A percentile compares a stretch with the other conserved stretches of the same genome.
Evolutionary conservation across 1,139 yeast species (phyloP).

Genomic region (Kodamaea sp.): DNA sequence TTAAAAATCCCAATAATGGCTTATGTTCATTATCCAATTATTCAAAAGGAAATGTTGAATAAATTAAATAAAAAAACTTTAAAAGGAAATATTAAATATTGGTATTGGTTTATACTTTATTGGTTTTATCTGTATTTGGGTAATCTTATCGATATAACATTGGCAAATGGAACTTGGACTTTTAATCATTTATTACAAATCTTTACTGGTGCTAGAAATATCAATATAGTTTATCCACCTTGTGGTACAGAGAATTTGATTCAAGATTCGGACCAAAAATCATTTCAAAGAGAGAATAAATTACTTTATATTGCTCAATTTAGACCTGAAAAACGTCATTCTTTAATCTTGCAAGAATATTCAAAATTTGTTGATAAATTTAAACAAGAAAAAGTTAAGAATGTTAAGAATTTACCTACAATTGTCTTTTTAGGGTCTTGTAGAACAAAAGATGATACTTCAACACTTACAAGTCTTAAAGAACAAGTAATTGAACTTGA

Average conservation of each 20-base stretch:
- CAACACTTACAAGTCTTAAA: conserved; percentile 51
- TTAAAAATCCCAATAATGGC: conserved; percentile 73
- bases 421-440: conserved; percentile 82
- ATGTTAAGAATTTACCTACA: conserved; percentile 36
- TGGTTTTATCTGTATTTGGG: conserved; percentile 66
- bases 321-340: conserved; percentile 92
- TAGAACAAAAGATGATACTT: conserved; percentile 63
- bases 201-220: conserved; percentile 46
- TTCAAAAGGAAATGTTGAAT: conserved; percentile 79
- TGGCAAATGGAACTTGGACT: conserved; percentile 93
- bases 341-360: conserved; percentile 61
- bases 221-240: conserved; percentile 76
- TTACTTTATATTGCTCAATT: conserved; percentile 86
- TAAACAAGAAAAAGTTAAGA: conserved; percentile 19
- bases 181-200: conserved; percentile 60
- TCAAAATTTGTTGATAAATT: conserved; percentile 39
- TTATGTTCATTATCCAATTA: conserved; percentile 91
- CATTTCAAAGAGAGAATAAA: conserved; percentile 44
- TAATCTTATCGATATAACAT: conserved; percentile 57
- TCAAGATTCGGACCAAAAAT: conserved; percentile 2
- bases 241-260: conserved; percentile 61
- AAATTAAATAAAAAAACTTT: conserved; percentile 43
- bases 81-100: conserved; percentile 37
- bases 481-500: conserved; percentile 43
- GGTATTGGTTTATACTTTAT: conserved; percentile 70